Base-by-base conservation (phyloP, 2,329 filamentous ascomycete genomes). In the Neoarthrinium moseri region DNA sequence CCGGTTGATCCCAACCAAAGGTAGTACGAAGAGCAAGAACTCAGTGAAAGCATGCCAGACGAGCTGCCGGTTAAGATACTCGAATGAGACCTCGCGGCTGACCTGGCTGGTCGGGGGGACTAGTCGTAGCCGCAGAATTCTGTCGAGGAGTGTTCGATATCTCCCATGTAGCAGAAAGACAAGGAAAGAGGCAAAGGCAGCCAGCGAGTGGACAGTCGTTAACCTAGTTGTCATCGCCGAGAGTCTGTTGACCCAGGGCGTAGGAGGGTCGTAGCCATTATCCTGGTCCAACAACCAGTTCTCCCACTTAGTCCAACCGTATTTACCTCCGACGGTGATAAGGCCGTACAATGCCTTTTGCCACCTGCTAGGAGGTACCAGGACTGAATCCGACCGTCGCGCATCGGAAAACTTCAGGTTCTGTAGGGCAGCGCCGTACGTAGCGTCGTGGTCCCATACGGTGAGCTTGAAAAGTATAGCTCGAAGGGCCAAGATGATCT, bases 11-110 rank as follows among this genome's bases (percentile, higher is more conserved):
- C 94, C 94, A 33, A 99, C 88, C n/a, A 99, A 78, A 0, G 94
- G 94, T n/a, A 99, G 77, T 15, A 97, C 80, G 65, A 97, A 99
- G 24, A 99, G 80, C n/a, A 99, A 75, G 58, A 99, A 99, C 65
- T 99, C 94, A 21, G 94, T 99, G 60, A 99, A 96, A n/a, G 94
- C 94, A 68, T 99, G 94, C 94, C 94, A 99, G 29, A 99, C 94
- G 10, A 99, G 82, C 69, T 99, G 94, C 38, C 94, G 85, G 65
- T 99, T 99, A 40, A 97, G 81, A 60, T 96, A 97, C 69, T 99
- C 94, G 63, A 99, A 97, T 1, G 89, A 95, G 21, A 99, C 91
- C 67, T 97, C 91, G 24, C 92, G 81, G 62, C 83, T 89, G 52
- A 95, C 87, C 62, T 95, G 89, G 60, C 82, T 90, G 3, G 87